Evolutionary conservation across 805 yeast genomes (phyloP).

Genomic region (Scheffersomyces amazonensis): DNA sequence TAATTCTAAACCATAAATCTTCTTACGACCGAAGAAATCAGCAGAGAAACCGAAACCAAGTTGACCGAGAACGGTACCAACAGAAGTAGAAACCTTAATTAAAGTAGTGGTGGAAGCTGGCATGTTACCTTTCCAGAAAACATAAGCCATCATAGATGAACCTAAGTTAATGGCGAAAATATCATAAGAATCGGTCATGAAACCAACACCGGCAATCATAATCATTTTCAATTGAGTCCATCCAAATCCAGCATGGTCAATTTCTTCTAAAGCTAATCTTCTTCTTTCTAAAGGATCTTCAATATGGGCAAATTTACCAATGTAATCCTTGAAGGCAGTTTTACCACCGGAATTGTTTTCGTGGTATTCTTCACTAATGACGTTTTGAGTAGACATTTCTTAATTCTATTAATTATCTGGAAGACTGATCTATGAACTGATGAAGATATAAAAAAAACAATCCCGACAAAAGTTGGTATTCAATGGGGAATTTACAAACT

Average conservation of each 20-base stretch:
- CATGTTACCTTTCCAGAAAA: slow-evolving; percentile 61
- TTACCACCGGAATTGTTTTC: slow-evolving; percentile 58
- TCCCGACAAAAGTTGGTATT: not conserved
- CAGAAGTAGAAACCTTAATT: slow-evolving; percentile 85
- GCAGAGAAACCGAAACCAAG: slow-evolving; percentile 79
- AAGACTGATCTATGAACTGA: not conserved
- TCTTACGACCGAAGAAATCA: slow-evolving; percentile 82
- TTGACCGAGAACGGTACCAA: slow-evolving; percentile 93
- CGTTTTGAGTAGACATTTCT: not conserved
- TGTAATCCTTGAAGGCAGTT: slow-evolving; percentile 80
- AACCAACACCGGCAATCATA: slow-evolving; percentile 87
- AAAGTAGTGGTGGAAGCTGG: slow-evolving; percentile 75
- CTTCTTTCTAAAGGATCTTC: slow-evolving; percentile 86
- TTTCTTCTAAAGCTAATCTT: slow-evolving; percentile 79
- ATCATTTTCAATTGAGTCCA: slow-evolving; percentile 84
- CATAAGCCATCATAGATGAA: slow-evolving; percentile 73
- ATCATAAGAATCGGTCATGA: slow-evolving; percentile 90
- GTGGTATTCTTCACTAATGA: not conserved
- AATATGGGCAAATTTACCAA: slow-evolving; percentile 76
- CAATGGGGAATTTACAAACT: not conserved
- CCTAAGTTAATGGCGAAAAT: slow-evolving; percentile 87
- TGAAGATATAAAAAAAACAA: not conserved
- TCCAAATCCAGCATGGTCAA: slow-evolving; percentile 75
- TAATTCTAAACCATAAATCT: slow-evolving; percentile 82
- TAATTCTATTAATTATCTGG: not conserved